Evolutionary conservation across 148 eudicot genomes (phyloP).

Genomic region (Silene uniflora): DNA sequence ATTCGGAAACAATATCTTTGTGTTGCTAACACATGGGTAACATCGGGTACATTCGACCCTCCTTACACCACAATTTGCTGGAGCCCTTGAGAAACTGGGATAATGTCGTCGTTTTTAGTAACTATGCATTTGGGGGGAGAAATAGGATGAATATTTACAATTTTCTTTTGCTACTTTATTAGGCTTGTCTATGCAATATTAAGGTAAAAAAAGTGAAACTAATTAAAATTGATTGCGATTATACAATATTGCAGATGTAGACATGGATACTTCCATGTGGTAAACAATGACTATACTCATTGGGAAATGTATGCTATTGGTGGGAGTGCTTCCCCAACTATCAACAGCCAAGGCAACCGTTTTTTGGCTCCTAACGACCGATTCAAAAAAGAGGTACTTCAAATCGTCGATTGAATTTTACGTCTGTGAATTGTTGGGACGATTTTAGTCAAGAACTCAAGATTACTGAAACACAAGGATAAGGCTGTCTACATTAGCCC

Average conservation of each 20-base stretch:
- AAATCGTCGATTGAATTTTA: not conserved
- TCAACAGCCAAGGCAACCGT: slow-evolving; percentile 72
- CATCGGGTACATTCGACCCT: not conserved
- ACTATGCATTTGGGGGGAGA: not conserved
- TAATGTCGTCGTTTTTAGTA: too few species aligned
- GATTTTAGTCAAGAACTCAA: not conserved
- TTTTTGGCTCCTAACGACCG: slow-evolving; percentile 54
- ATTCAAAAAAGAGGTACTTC: slow-evolving; percentile 54
- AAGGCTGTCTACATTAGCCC: not conserved
- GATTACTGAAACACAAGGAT: not conserved
- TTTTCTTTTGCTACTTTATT: not conserved
- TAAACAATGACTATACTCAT: slow-evolving; percentile 79
- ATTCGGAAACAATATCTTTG: too few species aligned
- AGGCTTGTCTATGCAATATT: not conserved
- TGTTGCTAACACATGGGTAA: too few species aligned
- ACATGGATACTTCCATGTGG: slow-evolving; percentile 79
- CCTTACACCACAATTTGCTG: not conserved
- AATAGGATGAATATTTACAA: not conserved
- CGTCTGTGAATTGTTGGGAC: not conserved
- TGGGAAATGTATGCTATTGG: slow-evolving; percentile 87
- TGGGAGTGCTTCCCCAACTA: slow-evolving; percentile 72
- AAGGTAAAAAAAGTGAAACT: slow-evolving; percentile 15
- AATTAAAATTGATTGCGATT: slow-evolving; percentile 16
- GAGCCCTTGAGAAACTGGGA: not conserved
- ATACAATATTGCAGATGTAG: slow-evolving; percentile 52